Conservation (phyloP, 768 basidiomycete genomes). For the Russula virescens region DNA sequence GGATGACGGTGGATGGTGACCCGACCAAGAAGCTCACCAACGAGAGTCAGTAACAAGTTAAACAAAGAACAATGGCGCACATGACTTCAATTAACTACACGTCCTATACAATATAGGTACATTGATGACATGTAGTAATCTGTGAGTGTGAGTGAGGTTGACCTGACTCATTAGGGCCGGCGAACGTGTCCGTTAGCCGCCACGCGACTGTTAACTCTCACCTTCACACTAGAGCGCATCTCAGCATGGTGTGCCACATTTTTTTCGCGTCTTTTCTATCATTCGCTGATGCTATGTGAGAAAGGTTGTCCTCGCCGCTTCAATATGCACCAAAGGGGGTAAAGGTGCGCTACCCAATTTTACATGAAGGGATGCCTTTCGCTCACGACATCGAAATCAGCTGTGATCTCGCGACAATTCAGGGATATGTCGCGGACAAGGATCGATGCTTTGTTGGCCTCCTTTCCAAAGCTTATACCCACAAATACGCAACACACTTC, state of each 20-base stretch:
- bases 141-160: too few species aligned
- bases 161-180: constrained; percentile 8
- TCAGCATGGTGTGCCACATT: constrained; percentile 14
- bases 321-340: constrained; percentile 91
- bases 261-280: not conserved
- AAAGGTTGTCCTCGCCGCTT: constrained; percentile 89
- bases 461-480: constrained; percentile 96
- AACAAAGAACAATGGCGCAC: not conserved
- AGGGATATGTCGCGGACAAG: constrained; percentile 86
- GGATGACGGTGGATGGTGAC: not conserved
- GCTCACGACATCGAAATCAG: constrained; percentile 37
- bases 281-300: not conserved
- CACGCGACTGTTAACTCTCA: not conserved
- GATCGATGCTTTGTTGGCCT: constrained; percentile 92
- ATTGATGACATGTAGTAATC: not conserved
- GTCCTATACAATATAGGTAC: not conserved
- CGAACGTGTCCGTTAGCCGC: not conserved
- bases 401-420: constrained; percentile 94
- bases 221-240: not conserved
- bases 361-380: not conserved
- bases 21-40: not conserved
- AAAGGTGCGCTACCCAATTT: constrained; percentile 54
- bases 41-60: not conserved
- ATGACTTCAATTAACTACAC: not conserved
- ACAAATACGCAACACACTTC: constrained; percentile 93